Base-by-base conservation (phyloP, 805 yeast species). In the Starmerella gropengiesseri region DNA sequence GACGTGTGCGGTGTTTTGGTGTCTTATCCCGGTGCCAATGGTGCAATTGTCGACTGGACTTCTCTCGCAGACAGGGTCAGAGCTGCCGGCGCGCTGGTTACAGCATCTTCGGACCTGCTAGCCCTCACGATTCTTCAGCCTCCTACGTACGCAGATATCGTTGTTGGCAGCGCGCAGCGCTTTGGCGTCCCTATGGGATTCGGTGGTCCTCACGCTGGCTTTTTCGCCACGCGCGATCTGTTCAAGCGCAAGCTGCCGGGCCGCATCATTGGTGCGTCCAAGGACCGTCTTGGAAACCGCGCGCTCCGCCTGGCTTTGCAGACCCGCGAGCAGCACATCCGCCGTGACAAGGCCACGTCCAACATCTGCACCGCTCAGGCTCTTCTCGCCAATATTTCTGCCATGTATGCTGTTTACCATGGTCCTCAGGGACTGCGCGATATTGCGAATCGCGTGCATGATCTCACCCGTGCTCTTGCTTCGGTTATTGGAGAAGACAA, bases 151-250 rank as follows among this genome's bases (percentile, higher is more conserved):
- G 97, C 97, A 32, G 98, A 91, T 60, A 81, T 91, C 39, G 95
- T 81, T 2, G 67, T 91, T 34, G 98, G 98, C 37, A 76, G 86
- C 7, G 73, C 96, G 4, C 98, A 91, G 69, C 73, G 98, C 62
- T 85, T 91, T 55, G 98, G 98, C 57, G 96, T 89, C 30, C 97
- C 98, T 43, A 74, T 89, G 68, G 98, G 97, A 6, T 91, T 77
- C 60, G 98, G 98, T 57, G 98, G 98, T 17, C 98, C 98, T 3
- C 98, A 91, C 62, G 97, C 98, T 36, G 98, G 95, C 0, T 91
- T 84, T 65, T 87, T 91, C 55, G 84, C 97, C 7, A 94, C 89
- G 31, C 71, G 75, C n/a, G 75, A 77, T 46, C 71, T 76, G 43
- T 70, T 81, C 54, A 83, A 84, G 59, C 76, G 98, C 60, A 91